These are phyloP conservation scores for Psilocybe cubensis DNA, from an alignment of 768 basidiomycete species.

Conservation along the genomic window DNA sequence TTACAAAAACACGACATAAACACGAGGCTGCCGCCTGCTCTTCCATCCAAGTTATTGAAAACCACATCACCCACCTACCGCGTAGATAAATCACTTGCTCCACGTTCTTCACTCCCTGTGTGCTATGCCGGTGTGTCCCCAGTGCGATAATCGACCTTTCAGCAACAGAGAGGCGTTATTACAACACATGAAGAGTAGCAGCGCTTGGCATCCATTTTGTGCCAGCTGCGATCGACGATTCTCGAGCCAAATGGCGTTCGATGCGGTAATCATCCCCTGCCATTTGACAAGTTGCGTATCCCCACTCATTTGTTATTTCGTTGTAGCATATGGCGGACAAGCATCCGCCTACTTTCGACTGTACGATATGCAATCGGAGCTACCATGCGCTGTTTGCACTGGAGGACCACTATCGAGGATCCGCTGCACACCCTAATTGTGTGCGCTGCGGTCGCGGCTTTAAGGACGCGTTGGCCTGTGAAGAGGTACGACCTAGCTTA, in stretches of 20 bases:
- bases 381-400: slow-evolving; percentile 40
- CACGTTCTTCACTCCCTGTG: neutral
- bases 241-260: slow-evolving; percentile 35
- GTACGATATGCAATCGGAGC: slow-evolving; percentile 32
- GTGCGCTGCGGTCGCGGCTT: slow-evolving; percentile 47
- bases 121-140: slow-evolving; percentile 42
- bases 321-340: slow-evolving; percentile 43
- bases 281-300: neutral
- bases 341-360: slow-evolving; percentile 48
- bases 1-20: slow-evolving; percentile 22
- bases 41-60: slow-evolving; percentile 3
- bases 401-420: slow-evolving; percentile 51
- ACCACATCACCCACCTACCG: slow-evolving; percentile 2
- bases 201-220: slow-evolving; percentile 39
- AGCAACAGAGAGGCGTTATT: slow-evolving; percentile 39
- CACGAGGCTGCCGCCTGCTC: slow-evolving; percentile 20
- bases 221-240: slow-evolving; percentile 37
- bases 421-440: slow-evolving; percentile 49
- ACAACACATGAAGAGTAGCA: slow-evolving; percentile 41
- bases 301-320: neutral
- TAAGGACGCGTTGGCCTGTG: slow-evolving; percentile 32
- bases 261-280: slow-evolving; percentile 33
- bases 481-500: slow-evolving; percentile 34
- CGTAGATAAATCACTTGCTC: no score
- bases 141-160: slow-evolving; percentile 38